phyloP scores from a whole-genome alignment of 2,329 filamentous ascomycete genomes.

The Pseudogymnoascus sp. region DNA sequence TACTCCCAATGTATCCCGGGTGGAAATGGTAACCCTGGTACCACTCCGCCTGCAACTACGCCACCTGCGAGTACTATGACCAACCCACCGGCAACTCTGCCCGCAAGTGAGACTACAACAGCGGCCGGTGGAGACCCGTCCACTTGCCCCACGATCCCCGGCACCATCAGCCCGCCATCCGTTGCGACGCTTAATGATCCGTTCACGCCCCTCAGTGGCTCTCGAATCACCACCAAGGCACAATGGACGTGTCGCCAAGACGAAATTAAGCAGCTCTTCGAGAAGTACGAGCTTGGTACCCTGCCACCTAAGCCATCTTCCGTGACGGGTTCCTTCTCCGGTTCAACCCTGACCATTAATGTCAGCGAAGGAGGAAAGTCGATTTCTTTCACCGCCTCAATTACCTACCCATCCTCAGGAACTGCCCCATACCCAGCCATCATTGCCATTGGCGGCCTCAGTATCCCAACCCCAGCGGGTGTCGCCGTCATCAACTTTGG shows the following conservation, averaged over 20 bases:
- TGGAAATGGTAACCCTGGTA: neutral
- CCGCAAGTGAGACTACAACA: neutral
- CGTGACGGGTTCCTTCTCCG: constrained; percentile 38
- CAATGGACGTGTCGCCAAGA: constrained; percentile 41
- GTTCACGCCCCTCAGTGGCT: constrained; percentile 38
- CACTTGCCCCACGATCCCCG: constrained; percentile 12
- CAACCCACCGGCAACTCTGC: neutral
- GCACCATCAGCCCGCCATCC: constrained; percentile 11
- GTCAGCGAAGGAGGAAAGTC: constrained; percentile 36
- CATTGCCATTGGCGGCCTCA: constrained; percentile 46
- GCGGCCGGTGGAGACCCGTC: neutral
- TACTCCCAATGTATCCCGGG: constrained; percentile 22
- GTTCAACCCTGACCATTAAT: constrained; percentile 36
- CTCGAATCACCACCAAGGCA: constrained; percentile 36
- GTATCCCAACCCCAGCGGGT: constrained; percentile 44
- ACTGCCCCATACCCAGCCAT: constrained; percentile 46
- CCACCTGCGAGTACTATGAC: neutral
- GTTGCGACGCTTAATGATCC: constrained; percentile 32
- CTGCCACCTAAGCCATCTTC: constrained; percentile 39
- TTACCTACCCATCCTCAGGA: constrained; percentile 34
- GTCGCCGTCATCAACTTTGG: constrained; percentile 51
- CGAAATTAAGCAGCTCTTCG: constrained; percentile 40
- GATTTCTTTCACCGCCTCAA: constrained; percentile 36
- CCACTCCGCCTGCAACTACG: neutral
- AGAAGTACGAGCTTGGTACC: constrained; percentile 43